phyloP scores from a whole-genome alignment of 345 rosid genomes.

The Gossypium mustelinum region DNA sequence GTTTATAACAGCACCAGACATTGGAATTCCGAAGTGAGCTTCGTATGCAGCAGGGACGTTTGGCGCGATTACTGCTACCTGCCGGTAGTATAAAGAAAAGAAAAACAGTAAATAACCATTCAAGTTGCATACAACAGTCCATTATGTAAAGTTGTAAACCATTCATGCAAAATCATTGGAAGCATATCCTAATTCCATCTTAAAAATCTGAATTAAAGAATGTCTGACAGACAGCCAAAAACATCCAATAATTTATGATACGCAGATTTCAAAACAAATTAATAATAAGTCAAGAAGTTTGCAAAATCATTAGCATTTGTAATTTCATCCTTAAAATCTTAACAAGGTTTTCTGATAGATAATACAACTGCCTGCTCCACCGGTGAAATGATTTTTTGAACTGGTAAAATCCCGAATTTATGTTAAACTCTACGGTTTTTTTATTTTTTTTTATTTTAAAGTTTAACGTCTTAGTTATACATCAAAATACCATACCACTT shows the following conservation, averaged over 20 bases:
- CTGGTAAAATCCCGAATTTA: no score
- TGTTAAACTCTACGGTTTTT: no score
- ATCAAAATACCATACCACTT: no score
- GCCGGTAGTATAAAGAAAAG: conserved; percentile 15
- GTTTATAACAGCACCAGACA: conserved; percentile 89
- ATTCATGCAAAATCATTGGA: neutral
- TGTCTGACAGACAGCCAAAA: neutral
- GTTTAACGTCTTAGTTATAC: no score
- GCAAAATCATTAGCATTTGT: neutral
- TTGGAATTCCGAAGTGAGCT: conserved; percentile 92
- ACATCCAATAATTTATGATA: neutral
- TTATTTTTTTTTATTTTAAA: no score
- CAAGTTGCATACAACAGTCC: neutral
- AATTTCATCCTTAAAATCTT: neutral
- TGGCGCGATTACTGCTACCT: conserved; percentile 94
- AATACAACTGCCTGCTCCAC: neutral
- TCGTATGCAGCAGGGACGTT: conserved; percentile 83
- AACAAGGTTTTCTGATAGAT: neutral
- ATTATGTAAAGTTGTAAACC: neutral
- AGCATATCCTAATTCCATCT: neutral
- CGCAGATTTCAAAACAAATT: neutral
- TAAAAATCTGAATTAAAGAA: neutral
- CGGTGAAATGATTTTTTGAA: neutral
- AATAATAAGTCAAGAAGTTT: neutral
- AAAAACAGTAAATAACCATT: neutral